Evolutionary conservation across 148 eudicot genomes (phyloP), one percentile per base, ranked within the genome.

Genomic region (Rhododendron mucronatum): DNA sequence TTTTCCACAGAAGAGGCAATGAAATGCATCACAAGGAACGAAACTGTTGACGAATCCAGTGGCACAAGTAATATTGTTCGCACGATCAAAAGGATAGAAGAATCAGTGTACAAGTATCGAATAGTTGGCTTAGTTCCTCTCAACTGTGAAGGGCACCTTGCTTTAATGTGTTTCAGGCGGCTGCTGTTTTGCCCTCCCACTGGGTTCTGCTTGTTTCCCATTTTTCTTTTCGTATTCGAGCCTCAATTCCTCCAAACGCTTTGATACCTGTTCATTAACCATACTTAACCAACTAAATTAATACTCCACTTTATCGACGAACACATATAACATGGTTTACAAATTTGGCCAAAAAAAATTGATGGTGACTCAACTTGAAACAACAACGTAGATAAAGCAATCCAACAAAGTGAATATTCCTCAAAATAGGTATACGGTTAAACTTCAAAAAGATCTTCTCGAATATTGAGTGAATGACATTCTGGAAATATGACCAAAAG

Each of bases 151-250:
- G 55, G 33, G 37, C 21, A 33, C 41, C 76, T 83, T 51, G 47
- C 83, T 89, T 55, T 18, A 73, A 28, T 11, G 74, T 74, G 26
- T 44, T 79, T 82, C 81, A 10, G 76, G 75, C 3, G 15, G 86
- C 89, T 69, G 81, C 73, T 90, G 88, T 86, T 93, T 91, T 87
- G 90, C 89, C 86, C 86, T 94, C 88, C 87, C 94, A 85, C 87
- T 87, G 5, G 98, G 63, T 83, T 91, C 94, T 3, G 90, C 87
- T 51, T 86, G 85, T 86, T 90, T 93, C 87, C 90, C 93, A 50
- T 92, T 89, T 81, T 89, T 84, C 90, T 93, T 93, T 82, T 91
- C 96, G 7, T 94, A 97, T 53, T 93, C 99, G 44, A 92, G 83
- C 92, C 84, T 94, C 88, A 93, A 84, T 50, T 91, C 96, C 83